Base-by-base conservation (phyloP, 768 basidiomycete species). In the Tephrocybe rancida region DNA sequence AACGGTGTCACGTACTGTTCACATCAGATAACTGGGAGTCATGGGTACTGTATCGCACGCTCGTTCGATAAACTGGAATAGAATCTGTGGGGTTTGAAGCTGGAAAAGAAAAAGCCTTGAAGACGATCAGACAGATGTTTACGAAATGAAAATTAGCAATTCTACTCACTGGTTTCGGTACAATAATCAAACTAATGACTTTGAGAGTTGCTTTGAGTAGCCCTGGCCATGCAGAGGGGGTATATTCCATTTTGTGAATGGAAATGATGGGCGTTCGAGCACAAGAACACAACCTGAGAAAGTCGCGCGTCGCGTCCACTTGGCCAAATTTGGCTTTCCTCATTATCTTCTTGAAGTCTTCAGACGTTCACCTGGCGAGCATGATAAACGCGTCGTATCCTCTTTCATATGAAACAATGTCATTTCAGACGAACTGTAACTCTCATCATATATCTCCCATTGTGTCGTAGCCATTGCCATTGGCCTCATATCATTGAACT, bases 101-200 rank as follows among this genome's bases (percentile, higher is more conserved):
- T 13, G 58, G 58, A 26, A 59, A 59, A n/a, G 32, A 48, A n/a
- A 59, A 52, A 5, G 25, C 46, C 57, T 54, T 55, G n/a, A 13
- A 3, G 7, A 25, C 9, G 46, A 19, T 8, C 3, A 29, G 11
- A 41, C 10, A 30, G 46, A n/a, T 16, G 3, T 37, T 5, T 5
- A n/a, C 35, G 16, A 5, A 37, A 5, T 9, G 6, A 6, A 5
- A 37, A 37, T n/a, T 5, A 8, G 16, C 5, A 37, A 14, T 18
- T 19, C 6, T 19, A 49, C 51, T 52, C 5, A 59, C 58, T 7
- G 58, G 58, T 35, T 52, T 59, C 11, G 54, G 58, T 44, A 46
- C 1, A 24, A 59, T 27, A 6, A 59, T 43, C 0, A 59, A 37
- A 16, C 30, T 38, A 13, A 59, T 29, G 3, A 47, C 14, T 10